Base-by-base conservation (phyloP, 768 basidiomycete genomes). In the Boletus coccyginus region DNA sequence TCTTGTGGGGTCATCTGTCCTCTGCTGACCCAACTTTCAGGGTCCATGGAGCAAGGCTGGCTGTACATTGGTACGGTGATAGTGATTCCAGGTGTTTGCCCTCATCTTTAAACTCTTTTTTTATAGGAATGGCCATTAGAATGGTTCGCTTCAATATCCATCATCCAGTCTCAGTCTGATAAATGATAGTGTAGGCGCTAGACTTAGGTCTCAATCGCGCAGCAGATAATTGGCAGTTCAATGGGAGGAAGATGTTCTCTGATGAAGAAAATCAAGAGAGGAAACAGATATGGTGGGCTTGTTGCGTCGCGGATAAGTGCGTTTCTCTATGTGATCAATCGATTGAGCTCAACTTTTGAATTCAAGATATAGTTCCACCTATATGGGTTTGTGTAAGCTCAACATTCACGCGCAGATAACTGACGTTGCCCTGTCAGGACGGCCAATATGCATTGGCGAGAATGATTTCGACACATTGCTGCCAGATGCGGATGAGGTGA, bases 11-110 rank as follows among this genome's bases (percentile, higher is more conserved):
- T 44, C n/a, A n/a, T 39, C 35, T 27, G 12, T 42, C 36, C 19
- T 48, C 17, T 41, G 32, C 60, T 71, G 33, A 69, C n/a, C 19
- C 21, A 44, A 27, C 35, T 38, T 51, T 32, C 57, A 79, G 78
- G 79, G 31, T 75, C 78, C 14, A 91, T 92, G 87, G 87, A 90
- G 57, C 86, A 90, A 66, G 90, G 88, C 1, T 95, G 93, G 93
- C 77, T 91, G 46, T 90, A 87, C 64, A 83, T 87, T 59, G 89
- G 89, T 86, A 54, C 44, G 63, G 54, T 60, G 39, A 46, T 35
- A 56, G 54, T 60, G 36, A 46, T 35, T 55, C 55, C 3, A 32
- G 2, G n/a, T 50, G 38, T 55, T 24, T 53, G 10, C 31, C 41
- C 42, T 39, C n/a, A 2, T 33, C 7, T 17, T 46, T 19, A 50